These are phyloP conservation scores for Kodamaea lidongshanica DNA, from an alignment of 805 yeast species.

Conservation along the genomic window DNA sequence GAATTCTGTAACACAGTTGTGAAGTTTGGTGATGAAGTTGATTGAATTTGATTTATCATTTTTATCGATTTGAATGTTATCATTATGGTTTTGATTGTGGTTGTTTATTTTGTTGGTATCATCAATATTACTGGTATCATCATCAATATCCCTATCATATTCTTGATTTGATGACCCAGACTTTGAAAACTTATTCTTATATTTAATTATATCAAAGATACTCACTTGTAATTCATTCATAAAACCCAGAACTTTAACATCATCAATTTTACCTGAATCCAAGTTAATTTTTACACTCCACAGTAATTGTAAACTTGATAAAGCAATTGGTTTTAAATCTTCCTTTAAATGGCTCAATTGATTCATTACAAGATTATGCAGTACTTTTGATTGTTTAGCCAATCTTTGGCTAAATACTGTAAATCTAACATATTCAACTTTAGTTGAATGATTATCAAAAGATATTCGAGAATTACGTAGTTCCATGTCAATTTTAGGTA, in stretches of 20 bases:
- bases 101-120: background rate
- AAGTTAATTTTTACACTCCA: slow-evolving; percentile 13
- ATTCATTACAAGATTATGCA: slow-evolving; percentile 10
- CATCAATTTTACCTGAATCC: slow-evolving; percentile 15
- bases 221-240: slow-evolving; percentile 19
- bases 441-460: slow-evolving; percentile 4
- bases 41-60: slow-evolving; percentile 2
- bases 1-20: slow-evolving; percentile 19
- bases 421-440: slow-evolving; percentile 18
- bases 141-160: background rate
- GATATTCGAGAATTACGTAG: slow-evolving; percentile 10
- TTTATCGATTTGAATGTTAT: background rate
- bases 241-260: slow-evolving; percentile 15
- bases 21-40: slow-evolving; percentile 17
- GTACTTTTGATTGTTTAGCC: slow-evolving; percentile 14
- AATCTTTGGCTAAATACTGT: slow-evolving; percentile 14
- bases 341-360: slow-evolving; percentile 9
- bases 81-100: background rate
- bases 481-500: slow-evolving; percentile 22
- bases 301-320: slow-evolving; percentile 9
- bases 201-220: slow-evolving; percentile 18
- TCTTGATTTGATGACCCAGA: background rate
- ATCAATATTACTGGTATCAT: background rate
- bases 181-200: slow-evolving; percentile 4
- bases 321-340: slow-evolving; percentile 7